Evolutionary conservation across 768 basidiomycete genomes (phyloP).

Genomic region (Xanthoconium stramineum): DNA sequence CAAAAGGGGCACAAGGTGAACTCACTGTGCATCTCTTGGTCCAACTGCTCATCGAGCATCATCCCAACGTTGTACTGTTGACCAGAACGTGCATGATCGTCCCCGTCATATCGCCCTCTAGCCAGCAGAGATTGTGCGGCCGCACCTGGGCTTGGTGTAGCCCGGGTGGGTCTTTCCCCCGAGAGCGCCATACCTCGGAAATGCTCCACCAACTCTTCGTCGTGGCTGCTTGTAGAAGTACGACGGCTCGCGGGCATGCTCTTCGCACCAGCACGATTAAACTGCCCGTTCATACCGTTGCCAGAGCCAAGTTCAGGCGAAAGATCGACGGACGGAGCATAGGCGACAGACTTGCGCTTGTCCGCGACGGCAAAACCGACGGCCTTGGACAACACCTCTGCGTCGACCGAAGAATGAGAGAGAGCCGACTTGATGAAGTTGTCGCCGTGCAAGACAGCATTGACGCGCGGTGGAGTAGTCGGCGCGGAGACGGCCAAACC

Average conservation of each 20-base stretch:
- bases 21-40: conserved; percentile 92
- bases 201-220: conserved; percentile 76
- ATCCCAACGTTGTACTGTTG: conserved; percentile 77
- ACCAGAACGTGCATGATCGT: conserved; percentile 57
- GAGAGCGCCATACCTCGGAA: conserved; percentile 68
- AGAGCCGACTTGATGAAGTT: conserved; percentile 40
- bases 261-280: conserved; percentile 74
- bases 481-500: conserved; percentile 82
- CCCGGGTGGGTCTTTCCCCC: conserved; percentile 56
- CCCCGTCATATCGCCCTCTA: conserved; percentile 53
- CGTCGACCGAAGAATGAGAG: conserved; percentile 53
- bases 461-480: conserved; percentile 82
- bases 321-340: conserved; percentile 72
- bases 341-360: conserved; percentile 86
- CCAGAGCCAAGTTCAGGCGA: conserved; percentile 61
- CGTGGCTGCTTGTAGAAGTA: conserved; percentile 83
- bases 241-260: conserved; percentile 92
- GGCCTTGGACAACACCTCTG: conserved; percentile 62
- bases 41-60: conserved; percentile 91
- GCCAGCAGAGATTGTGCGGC: conserved; percentile 52
- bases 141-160: conserved; percentile 53
- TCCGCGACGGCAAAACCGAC: conserved; percentile 64
- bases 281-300: conserved; percentile 49
- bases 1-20: conserved; percentile 14
- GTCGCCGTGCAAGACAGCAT: conserved; percentile 64